Percentiles rank a stretch among this genome's conserved stretches.
Conservation (phyloP, 2,329 filamentous ascomycete genomes). For the Fusarium sp. region DNA sequence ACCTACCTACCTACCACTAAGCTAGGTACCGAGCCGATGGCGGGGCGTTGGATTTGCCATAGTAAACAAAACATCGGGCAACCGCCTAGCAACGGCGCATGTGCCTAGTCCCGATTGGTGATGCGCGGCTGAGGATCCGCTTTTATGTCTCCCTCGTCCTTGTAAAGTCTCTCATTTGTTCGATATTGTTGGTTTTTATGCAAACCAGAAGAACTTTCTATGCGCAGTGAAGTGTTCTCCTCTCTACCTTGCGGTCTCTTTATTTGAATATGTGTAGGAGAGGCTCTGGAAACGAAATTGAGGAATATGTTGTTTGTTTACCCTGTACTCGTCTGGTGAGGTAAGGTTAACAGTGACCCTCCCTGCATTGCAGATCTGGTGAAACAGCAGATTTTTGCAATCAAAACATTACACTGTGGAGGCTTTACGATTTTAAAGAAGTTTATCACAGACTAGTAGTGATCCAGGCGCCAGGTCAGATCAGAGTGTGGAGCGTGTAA, state of each 20-base stretch:
- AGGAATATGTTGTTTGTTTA: conserved; percentile 12
- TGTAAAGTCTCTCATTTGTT: conserved; percentile 35
- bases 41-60: conserved; percentile 44
- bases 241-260: background rate
- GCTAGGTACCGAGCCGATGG: conserved; percentile 26
- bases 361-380: conserved; percentile 23
- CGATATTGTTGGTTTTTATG: conserved; percentile 23
- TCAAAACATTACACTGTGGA: conserved; percentile 30
- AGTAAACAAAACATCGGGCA: conserved; percentile 55
- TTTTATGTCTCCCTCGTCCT: conserved; percentile 38
- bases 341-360: background rate
- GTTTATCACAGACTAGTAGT: conserved; percentile 17
- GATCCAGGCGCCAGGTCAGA: conserved; percentile 3
- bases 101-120: conserved; percentile 45
- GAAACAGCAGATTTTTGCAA: conserved; percentile 23
- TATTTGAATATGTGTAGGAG: background rate
- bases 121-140: conserved; percentile 12
- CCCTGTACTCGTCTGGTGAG: background rate
- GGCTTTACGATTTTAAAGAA: background rate
- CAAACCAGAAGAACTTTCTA: conserved; percentile 17
- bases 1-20: conserved; percentile 13
- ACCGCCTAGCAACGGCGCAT: conserved; percentile 52
- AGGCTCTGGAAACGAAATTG: background rate
- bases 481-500: conserved; percentile 6
- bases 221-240: conserved; percentile 12